phyloP scores from a whole-genome alignment of 1,284 basidiomycete genomes.

The Ganoderma lingzhi region DNA sequence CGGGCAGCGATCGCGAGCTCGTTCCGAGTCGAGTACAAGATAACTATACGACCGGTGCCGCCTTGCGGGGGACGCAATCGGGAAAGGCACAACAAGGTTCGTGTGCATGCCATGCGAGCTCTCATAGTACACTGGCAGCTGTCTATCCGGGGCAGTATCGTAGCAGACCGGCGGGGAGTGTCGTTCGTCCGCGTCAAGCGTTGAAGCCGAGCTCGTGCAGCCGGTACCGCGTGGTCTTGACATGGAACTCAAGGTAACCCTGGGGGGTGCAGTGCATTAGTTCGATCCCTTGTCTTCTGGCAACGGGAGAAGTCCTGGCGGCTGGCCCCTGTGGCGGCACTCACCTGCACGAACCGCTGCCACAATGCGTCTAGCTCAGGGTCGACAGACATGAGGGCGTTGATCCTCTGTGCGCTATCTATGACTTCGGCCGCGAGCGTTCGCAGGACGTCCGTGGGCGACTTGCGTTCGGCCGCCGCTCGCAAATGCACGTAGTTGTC shows the following conservation, averaged over 20 bases:
- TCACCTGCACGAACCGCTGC: not conserved
- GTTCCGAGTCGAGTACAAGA: too few relatives aligned
- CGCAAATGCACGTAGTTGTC: constrained; percentile 23
- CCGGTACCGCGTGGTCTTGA: constrained; percentile 11
- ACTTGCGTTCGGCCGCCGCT: constrained; percentile 18
- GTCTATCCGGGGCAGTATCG: too few relatives aligned
- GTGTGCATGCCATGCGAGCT: too few relatives aligned
- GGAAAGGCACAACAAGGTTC: too few relatives aligned
- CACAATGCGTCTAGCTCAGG: constrained; percentile 4
- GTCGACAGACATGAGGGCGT: constrained; percentile 3
- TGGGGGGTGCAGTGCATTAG: not conserved
- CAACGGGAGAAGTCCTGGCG: not conserved
- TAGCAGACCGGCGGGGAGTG: too few relatives aligned
- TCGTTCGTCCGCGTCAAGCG: too few relatives aligned
- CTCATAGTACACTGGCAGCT: too few relatives aligned
- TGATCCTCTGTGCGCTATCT: not conserved
- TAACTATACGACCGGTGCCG: too few relatives aligned
- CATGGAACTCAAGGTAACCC: constrained; percentile 15
- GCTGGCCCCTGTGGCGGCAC: too few relatives aligned
- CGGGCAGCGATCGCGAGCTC: too few relatives aligned
- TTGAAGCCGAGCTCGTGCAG: not conserved
- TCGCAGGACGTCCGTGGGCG: constrained; percentile 12
- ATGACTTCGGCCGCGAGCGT: constrained; percentile 16
- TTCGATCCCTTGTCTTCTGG: too few relatives aligned
- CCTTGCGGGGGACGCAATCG: too few relatives aligned